Evolutionary conservation across 2,329 filamentous ascomycete genomes (phyloP), one percentile per base, ranked within the genome.

Genomic region (Trichoderma sp.): DNA sequence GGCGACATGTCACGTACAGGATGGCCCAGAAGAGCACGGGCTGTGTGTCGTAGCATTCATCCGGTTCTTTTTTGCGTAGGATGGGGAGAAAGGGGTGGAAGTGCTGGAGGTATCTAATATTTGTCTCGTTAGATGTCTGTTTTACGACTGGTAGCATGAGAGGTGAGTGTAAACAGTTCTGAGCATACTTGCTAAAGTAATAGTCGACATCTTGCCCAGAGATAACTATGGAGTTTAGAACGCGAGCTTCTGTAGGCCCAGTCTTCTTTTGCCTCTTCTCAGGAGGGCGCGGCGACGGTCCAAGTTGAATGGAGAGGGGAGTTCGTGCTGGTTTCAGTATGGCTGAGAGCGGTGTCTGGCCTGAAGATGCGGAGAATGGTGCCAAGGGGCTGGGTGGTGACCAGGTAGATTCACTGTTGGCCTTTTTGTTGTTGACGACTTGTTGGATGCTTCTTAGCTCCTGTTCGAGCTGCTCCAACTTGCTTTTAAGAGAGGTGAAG

Each of bases 381-480:
- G 72, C 72, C 4, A 75, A 74, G 5, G 78, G 75, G 59, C 75
- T 76, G 13, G 78, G 72, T 11, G 77, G 75, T 40, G 76, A 75
- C 75, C 75, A 77, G 31, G 72, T 59, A 14, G 72, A 27, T 2
- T 75, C 75, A 37, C 69, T 65, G 5, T 72, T 71, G 63, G 52
- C 11, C 16, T 56, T 57, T 43, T 64, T 69, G 40, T 53, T 64
- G 55, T 79, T 76, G 53, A 88, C 85, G 56, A 81, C 83, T 72
- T 86, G 81, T 72, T 86, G 86, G 73, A 87, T 87, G 74, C 78
- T 84, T 71, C 80, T 82, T n/a, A 87, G 81, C 74, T 87, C 85
- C 70, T 85, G 83, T 62, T 84, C 85, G 5, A 87, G 78, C 71
- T 85, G 83, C 71, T 88, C 86, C 3, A 88, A 78, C 74, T 88